Evolutionary conservation across 1,284 basidiomycete species (phyloP).

Genomic region (Schizophyllum commune): DNA sequence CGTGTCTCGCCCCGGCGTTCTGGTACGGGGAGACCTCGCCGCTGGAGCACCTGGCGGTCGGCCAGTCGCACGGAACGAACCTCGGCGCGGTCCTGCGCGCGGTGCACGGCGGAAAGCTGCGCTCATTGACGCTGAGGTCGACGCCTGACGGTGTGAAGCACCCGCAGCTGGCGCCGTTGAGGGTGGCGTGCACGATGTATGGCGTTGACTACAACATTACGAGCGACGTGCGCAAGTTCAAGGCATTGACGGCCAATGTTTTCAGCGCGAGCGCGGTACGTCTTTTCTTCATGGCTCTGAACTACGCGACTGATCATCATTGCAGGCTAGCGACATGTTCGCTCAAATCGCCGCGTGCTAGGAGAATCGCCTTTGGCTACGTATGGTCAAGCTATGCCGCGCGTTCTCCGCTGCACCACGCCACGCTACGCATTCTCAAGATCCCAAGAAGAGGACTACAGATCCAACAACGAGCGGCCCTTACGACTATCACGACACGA

Average conservation of each 20-base stretch:
- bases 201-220: conserved; percentile 42
- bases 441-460: not conserved
- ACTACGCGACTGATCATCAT: not conserved
- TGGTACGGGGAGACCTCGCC: conserved; percentile 41
- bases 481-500: not conserved
- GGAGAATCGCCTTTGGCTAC: too few relatives aligned
- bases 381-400: too few relatives aligned
- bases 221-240: conserved; percentile 36
- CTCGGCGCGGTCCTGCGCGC: conserved; percentile 44
- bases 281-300: not conserved
- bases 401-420: too few relatives aligned
- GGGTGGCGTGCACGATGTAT: conserved; percentile 46
- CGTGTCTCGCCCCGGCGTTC: conserved; percentile 34
- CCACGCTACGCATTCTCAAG: too few relatives aligned
- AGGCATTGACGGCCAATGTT: not conserved
- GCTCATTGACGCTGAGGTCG: conserved; percentile 37
- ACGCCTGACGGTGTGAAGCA: conserved; percentile 41
- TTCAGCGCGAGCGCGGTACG: not conserved
- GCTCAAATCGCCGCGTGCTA: not conserved
- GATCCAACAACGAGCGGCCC: not conserved
- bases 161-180: conserved; percentile 37
- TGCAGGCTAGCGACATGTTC: not conserved
- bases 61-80: conserved; percentile 45
- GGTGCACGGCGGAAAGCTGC: conserved; percentile 35
- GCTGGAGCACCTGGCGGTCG: conserved; percentile 49